Conservation (phyloP, 2,329 filamentous ascomycete species). For the Colletotrichum lentis region DNA sequence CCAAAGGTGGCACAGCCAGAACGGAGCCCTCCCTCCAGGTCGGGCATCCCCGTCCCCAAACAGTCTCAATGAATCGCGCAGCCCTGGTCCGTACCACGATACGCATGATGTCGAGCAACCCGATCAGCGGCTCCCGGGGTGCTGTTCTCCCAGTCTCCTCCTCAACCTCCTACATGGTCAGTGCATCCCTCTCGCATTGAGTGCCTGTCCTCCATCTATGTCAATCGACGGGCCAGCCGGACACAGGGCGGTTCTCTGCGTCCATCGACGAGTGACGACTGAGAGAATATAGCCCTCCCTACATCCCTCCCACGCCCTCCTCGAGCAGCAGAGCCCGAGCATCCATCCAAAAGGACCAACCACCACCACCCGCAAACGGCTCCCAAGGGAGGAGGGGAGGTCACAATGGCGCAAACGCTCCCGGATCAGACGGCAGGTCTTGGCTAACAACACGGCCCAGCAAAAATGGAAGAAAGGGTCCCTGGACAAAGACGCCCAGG, state of each 20-base stretch:
- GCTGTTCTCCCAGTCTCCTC: not conserved
- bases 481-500: not conserved
- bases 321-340: constrained; percentile 4
- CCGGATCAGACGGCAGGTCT: constrained; percentile 37
- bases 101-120: constrained; percentile 29
- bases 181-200: constrained; percentile 24
- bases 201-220: constrained; percentile 4
- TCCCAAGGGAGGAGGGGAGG: not conserved
- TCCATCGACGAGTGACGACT: not conserved
- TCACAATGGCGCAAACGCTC: not conserved
- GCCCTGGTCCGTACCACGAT: constrained; percentile 22
- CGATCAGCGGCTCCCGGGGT: constrained; percentile 1
- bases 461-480: not conserved
- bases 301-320: constrained; percentile 1
- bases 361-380: constrained; percentile 15
- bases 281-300: not conserved
- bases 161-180: constrained; percentile 26
- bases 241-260: not conserved
- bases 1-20: constrained; percentile 19
- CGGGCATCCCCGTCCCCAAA: constrained; percentile 31
- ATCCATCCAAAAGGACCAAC: constrained; percentile 16
- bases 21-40: constrained; percentile 10
- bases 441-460: constrained; percentile 29
- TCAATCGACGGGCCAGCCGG: constrained; percentile 21
- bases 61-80: constrained; percentile 32